phyloP scores from a whole-genome alignment of 768 basidiomycete genomes.

The Phylloporus arenicola region DNA sequence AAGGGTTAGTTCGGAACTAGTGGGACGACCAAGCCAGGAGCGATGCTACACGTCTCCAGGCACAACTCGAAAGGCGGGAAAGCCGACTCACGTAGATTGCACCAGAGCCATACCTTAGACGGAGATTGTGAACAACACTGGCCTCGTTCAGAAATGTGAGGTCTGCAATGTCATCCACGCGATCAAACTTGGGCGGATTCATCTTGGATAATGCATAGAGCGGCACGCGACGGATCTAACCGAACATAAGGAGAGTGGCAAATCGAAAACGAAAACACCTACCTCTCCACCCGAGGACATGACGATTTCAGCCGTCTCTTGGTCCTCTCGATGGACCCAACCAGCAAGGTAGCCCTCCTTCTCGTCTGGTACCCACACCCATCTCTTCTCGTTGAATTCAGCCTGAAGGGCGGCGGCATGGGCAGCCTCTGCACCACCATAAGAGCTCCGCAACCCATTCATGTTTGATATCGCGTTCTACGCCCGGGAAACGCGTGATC shows the following conservation, averaged over 20 bases:
- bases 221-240: constrained; percentile 61
- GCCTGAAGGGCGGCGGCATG: constrained; percentile 86
- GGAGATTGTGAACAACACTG: constrained; percentile 96
- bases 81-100: constrained; percentile 76
- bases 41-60: constrained; percentile 1
- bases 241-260: constrained; percentile 5
- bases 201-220: constrained; percentile 86
- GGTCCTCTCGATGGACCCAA: constrained; percentile 86
- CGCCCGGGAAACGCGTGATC: constrained; percentile 10
- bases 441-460: constrained; percentile 46
- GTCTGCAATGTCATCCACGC: constrained; percentile 96
- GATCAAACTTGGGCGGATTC: constrained; percentile 98
- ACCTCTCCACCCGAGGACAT: constrained; percentile 85
- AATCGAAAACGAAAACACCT: constrained; percentile 12
- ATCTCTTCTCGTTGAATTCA: constrained; percentile 96
- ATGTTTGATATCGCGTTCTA: constrained; percentile 28
- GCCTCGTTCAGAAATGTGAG: constrained; percentile 98
- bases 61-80: neutral
- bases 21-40: constrained; percentile 5
- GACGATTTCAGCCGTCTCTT: constrained; percentile 76
- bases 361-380: constrained; percentile 96
- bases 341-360: constrained; percentile 91
- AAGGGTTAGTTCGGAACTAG: constrained; percentile 10
- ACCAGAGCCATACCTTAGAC: constrained; percentile 84
- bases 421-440: constrained; percentile 64